Evolutionary conservation across 495 filamentous ascomycete genomes (phyloP), one percentile per base, ranked within the genome.

Genomic region (Lentithecium fluviatile): DNA sequence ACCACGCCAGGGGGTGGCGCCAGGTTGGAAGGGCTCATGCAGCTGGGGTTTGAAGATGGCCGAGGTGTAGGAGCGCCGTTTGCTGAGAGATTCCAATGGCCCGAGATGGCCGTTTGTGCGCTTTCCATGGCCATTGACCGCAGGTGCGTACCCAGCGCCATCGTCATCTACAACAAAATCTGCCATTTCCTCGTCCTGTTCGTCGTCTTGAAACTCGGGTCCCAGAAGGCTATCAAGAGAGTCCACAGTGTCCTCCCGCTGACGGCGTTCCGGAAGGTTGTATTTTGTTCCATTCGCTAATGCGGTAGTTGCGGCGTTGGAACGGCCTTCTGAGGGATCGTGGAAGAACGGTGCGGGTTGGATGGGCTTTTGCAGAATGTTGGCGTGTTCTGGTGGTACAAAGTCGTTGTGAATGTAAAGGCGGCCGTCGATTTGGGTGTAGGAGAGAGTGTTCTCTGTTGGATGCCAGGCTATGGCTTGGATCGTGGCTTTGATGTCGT

Each of bases 111-210:
- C 77, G 63, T 80, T 82, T 25, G 79, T 73, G 13, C 85, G 77
- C 68, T 87, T 87, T 17, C 83, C 82, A 52, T 82, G 79, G 6
- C 69, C 75, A 66, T 89, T 94, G 11, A 83, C 49, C 32, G 73
- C 80, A 45, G 88, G 81, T 3, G 85, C 79, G 72, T 96, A 95
- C 32, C 92, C 94, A 19, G 88, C 91, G n/a, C 90, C 91, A 68
- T 98, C 94, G 65, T 98, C 94, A 72, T 98, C 93, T 0, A 88
- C 85, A 1, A 98, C 87, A 69, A 97, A 98, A 66, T 88, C 91
- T 32, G 87, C 88, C 64, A 88, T 57, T 26, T 66, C 65, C 7
- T 51, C 53, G 26, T 71, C 69, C 10, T 61, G 68, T 42, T 66
- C 62, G 11, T 29, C 68, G 52, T 74, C 40, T 43, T 43, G 40